Conservation (phyloP, 1,284 basidiomycete species). For the Coriolopsis trogii region DNA sequence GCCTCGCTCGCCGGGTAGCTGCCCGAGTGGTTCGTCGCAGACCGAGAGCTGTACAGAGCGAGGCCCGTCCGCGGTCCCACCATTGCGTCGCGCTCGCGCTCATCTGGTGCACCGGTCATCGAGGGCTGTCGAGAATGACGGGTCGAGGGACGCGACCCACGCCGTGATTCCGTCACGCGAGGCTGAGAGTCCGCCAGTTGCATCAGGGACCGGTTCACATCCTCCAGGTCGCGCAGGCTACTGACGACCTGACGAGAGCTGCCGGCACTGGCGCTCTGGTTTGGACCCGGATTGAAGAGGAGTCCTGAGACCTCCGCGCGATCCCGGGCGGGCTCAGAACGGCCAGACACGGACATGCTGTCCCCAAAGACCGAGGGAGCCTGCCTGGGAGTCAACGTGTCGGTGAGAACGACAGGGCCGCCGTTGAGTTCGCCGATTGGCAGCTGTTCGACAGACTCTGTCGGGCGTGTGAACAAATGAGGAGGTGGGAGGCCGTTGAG, state of each 20-base stretch:
- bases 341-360: slow-evolving; percentile 9
- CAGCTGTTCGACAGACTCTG: slow-evolving; percentile 11
- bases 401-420: slow-evolving; percentile 8
- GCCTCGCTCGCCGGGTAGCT: background rate
- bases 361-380: slow-evolving; percentile 1
- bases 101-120: slow-evolving; percentile 15
- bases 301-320: background rate
- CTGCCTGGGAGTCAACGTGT: slow-evolving; percentile 6
- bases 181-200: slow-evolving; percentile 12
- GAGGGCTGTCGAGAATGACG: slow-evolving; percentile 16
- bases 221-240: slow-evolving; percentile 24
- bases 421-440: slow-evolving; percentile 13
- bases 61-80: slow-evolving; percentile 24
- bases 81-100: slow-evolving; percentile 12
- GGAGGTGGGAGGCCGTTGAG: slow-evolving; percentile 15
- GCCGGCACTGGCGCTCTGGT: slow-evolving; percentile 5
- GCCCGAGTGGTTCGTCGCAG: slow-evolving; percentile 13
- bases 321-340: slow-evolving; percentile 9
- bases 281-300: slow-evolving; percentile 4
- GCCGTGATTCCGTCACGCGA: background rate
- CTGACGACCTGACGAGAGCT: slow-evolving; percentile 23
- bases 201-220: slow-evolving; percentile 21
- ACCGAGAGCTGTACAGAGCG: slow-evolving; percentile 23
- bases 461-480: background rate
- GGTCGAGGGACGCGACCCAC: slow-evolving; percentile 10